phyloP scores from a whole-genome alignment of 2,329 filamentous ascomycete species.

The Seiridium unicorne region DNA sequence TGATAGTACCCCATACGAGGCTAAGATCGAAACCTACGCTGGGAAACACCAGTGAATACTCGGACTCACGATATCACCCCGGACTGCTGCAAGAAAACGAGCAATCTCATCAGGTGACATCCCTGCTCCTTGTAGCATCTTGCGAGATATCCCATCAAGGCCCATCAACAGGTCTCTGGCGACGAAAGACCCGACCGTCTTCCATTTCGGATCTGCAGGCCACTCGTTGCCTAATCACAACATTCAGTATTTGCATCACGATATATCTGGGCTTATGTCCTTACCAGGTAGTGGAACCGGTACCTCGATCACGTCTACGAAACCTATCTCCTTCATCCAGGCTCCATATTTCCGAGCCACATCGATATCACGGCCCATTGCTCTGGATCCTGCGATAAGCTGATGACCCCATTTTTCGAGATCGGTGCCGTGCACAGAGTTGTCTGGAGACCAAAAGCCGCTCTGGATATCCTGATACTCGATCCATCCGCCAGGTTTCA shows the following conservation, averaged over 20 bases:
- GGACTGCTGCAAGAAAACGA: not conserved
- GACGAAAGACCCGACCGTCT: not conserved
- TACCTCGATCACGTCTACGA: not conserved
- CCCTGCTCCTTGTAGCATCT: not conserved
- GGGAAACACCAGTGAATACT: not conserved
- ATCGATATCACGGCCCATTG: not conserved
- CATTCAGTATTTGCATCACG: not conserved
- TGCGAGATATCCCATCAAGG: not conserved
- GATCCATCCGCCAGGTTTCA: not conserved
- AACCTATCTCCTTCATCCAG: not conserved
- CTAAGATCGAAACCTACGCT: not conserved
- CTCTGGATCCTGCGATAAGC: not conserved
- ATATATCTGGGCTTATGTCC: not conserved
- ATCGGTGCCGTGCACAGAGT: not conserved
- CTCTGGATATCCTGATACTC: not conserved
- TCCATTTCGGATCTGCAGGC: not conserved
- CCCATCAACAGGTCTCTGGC: not conserved
- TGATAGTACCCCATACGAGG: not conserved
- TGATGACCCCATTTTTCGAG: not conserved
- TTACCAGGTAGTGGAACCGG: not conserved
- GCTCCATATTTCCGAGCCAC: not conserved
- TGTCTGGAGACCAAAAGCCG: not conserved
- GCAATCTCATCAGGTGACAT: not conserved
- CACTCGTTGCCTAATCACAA: not conserved
- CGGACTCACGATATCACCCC: not conserved